Evolutionary conservation across 179 eudicot genomes (phyloP), one percentile per base, ranked within the genome.

Genomic region (Sideroxylon spinosum): DNA sequence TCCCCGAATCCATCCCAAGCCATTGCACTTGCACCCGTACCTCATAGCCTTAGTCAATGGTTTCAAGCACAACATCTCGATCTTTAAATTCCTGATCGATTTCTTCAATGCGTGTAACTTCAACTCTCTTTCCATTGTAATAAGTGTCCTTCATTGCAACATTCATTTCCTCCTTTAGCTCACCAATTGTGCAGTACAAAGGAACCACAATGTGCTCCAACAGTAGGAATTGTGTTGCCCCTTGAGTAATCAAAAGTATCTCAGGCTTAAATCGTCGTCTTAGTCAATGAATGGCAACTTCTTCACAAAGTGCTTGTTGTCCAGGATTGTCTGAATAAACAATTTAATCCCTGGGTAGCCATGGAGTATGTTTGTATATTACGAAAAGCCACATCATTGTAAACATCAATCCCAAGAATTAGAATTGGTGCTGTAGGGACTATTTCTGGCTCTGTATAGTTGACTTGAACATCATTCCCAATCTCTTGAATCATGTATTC

Each of bases 281-380:
- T 79, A 80, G 66, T 94, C 98, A 22, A 46, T 61, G 53, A 93
- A 86, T 6, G 93, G 90, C 95, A 92, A 93, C 64, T 90, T 91
- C 81, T 93, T 95, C 20, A 86, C 88, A 53, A 93, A 91, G 57
- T 84, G 79, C 48, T 95, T 93, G 85, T 95, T 85, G 79, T 93
- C 89, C 23, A 93, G 49, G 49, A 93, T 80, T n/a, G 83, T 86
- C 26, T 82, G 83, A 59, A 74, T 87, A 0, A 91, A 88, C 72
- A 85, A 63, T 14, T 86, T 84, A 13, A 75, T 37, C 5, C 0
- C 86, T 0, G 89, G 84, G 74, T 68, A 84, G 64, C 78, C 78
- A 74, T 83, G 19, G 10, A 93, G 76, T 37, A 90, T 74, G 19
- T 88, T 72, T 4, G 75, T 74, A 77, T 90, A 94, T 77, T n/a